phyloP scores from a whole-genome alignment of 2,329 filamentous ascomycete species.

The Aspergillus awamori region DNA sequence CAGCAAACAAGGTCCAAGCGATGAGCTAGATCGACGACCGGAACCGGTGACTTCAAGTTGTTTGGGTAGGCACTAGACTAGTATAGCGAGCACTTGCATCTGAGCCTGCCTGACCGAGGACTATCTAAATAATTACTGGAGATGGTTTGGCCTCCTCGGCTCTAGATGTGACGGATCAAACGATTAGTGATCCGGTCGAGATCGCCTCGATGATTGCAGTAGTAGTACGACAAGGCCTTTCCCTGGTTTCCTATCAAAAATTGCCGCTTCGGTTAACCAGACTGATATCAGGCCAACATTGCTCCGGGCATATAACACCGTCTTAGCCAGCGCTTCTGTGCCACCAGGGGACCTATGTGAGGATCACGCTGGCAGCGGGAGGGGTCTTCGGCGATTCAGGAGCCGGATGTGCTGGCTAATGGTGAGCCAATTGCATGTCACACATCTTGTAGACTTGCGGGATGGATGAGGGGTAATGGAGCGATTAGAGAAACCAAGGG shows the following conservation, averaged over 20 bases:
- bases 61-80: not conserved
- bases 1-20: not conserved
- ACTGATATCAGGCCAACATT: not conserved
- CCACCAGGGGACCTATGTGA: not conserved
- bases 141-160: not conserved
- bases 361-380: not conserved
- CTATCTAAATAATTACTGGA: too few species aligned
- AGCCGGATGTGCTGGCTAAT: not conserved
- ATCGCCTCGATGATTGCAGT: not conserved
- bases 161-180: conserved; percentile 3
- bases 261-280: not conserved
- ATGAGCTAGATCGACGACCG: not conserved
- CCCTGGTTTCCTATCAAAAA: not conserved
- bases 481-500: not conserved
- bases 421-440: not conserved
- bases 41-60: not conserved
- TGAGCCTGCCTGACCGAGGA: not conserved
- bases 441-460: not conserved
- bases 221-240: not conserved
- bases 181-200: not conserved
- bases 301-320: not conserved
- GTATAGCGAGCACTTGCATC: not conserved
- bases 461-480: not conserved
- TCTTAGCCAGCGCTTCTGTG: not conserved
- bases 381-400: not conserved